Percentiles rank a stretch among this genome's conserved stretches.
Evolutionary conservation across 805 yeast species (phyloP).

Genomic region (Brettanomyces sp.): DNA sequence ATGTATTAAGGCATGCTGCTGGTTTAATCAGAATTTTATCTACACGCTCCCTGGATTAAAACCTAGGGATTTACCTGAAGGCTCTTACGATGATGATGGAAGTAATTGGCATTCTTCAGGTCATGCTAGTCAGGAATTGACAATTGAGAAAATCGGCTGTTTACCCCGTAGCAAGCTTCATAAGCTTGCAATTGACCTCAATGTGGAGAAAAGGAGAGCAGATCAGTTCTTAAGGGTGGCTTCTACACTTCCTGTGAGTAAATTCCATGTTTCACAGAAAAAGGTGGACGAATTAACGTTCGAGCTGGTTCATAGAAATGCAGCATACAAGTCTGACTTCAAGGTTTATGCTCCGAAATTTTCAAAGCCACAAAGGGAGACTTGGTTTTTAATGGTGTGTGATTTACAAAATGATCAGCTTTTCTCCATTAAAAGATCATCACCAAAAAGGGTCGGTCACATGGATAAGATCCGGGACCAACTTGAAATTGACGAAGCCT

Average conservation of each 20-base stretch:
- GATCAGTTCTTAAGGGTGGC: slow-evolving; percentile 46
- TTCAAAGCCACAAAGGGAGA: slow-evolving; percentile 86
- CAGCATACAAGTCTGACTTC: slow-evolving; percentile 46
- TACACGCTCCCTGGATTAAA: slow-evolving; percentile 42
- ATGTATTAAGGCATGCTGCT: slow-evolving; percentile 77
- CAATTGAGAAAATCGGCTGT: slow-evolving; percentile 34
- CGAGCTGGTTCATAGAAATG: slow-evolving; percentile 44
- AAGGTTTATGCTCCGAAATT: slow-evolving; percentile 69
- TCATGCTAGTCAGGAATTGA: slow-evolving; percentile 8
- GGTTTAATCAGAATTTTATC: slow-evolving; percentile 75
- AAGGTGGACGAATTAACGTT: slow-evolving; percentile 29
- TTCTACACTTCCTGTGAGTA: slow-evolving; percentile 45
- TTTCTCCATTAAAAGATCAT: slow-evolving; percentile 62
- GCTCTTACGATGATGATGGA: slow-evolving; percentile 24
- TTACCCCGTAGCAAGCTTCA: slow-evolving; percentile 27
- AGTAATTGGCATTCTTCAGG: slow-evolving; percentile 24
- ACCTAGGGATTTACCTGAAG: slow-evolving; percentile 10
- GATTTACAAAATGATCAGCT: slow-evolving; percentile 45
- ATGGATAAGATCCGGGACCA: slow-evolving; percentile 33
- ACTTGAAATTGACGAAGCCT: slow-evolving; percentile 39
- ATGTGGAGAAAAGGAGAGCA: slow-evolving; percentile 31
- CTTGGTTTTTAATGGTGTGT: slow-evolving; percentile 74
- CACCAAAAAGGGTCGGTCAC: slow-evolving; percentile 34
- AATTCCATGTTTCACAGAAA: slow-evolving; percentile 29
- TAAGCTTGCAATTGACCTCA: slow-evolving; percentile 28